These are phyloP conservation scores for Kurtzmaniella fragi DNA, from an alignment of 805 yeast species.

Conservation along the genomic window DNA sequence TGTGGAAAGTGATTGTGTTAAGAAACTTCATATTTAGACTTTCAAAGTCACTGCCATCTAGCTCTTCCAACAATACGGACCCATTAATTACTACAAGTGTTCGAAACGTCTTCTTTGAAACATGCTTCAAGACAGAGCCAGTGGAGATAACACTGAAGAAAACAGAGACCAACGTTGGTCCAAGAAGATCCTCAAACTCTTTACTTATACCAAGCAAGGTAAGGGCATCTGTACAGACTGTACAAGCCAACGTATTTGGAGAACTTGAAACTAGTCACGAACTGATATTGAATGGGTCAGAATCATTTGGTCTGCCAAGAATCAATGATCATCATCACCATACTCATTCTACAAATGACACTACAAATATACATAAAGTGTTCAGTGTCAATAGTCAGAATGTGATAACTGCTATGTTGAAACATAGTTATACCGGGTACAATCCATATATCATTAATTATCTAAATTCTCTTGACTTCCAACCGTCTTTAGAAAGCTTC, in stretches of 20 bases:
- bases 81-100: slow-evolving; percentile 16
- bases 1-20: slow-evolving; percentile 78
- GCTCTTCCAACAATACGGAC: not conserved
- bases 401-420: slow-evolving; percentile 29
- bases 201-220: slow-evolving; percentile 27
- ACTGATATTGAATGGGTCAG: slow-evolving; percentile 1
- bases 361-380: slow-evolving; percentile 34
- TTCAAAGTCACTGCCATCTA: slow-evolving; percentile 18
- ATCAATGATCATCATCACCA: slow-evolving; percentile 9
- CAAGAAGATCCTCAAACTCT: slow-evolving; percentile 16
- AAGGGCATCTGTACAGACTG: slow-evolving; percentile 35
- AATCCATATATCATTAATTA: slow-evolving; percentile 59
- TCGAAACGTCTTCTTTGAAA: slow-evolving; percentile 33
- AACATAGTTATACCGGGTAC: slow-evolving; percentile 62
- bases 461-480: slow-evolving; percentile 48
- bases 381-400: slow-evolving; percentile 27
- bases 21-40: slow-evolving; percentile 63
- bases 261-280: slow-evolving; percentile 32
- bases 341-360: slow-evolving; percentile 13
- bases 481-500: slow-evolving; percentile 55
- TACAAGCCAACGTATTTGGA: slow-evolving; percentile 39
- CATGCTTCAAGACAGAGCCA: slow-evolving; percentile 34
- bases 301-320: not conserved
- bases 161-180: slow-evolving; percentile 14
- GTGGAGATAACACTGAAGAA: slow-evolving; percentile 8